These are phyloP conservation scores for Rhodotorula graminis DNA, from an alignment of 768 basidiomycete genomes.

Conservation along the genomic window DNA sequence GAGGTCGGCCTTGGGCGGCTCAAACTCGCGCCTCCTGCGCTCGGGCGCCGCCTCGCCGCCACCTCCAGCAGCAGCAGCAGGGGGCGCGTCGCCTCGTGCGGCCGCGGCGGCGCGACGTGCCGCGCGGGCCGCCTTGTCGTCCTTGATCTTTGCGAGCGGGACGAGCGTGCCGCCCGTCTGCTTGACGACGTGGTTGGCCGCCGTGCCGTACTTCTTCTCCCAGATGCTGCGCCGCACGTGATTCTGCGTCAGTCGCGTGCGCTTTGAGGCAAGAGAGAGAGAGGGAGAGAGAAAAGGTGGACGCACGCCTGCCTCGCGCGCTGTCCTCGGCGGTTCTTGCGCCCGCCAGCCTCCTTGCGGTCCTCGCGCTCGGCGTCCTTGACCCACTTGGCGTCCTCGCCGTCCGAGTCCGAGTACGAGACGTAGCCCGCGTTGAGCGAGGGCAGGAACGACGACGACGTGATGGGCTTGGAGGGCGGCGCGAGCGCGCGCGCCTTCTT, in stretches of 20 bases:
- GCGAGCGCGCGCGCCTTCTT: conserved; percentile 3
- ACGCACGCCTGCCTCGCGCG: conserved; percentile 89
- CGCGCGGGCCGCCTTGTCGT: conserved; percentile 23
- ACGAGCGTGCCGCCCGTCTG: conserved; percentile 25
- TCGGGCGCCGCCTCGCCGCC: not conserved
- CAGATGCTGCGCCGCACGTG: conserved; percentile 64
- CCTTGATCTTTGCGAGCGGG: conserved; percentile 43
- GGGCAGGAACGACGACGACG: conserved; percentile 71
- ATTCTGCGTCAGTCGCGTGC: too few relatives aligned
- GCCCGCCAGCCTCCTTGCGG: conserved; percentile 48
- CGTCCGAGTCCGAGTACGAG: conserved; percentile 65
- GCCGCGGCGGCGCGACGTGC: conserved; percentile 5
- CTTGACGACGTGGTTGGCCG: conserved; percentile 85
- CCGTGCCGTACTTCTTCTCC: conserved; percentile 91
- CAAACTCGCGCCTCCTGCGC: conserved; percentile 9
- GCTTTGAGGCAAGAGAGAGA: not conserved
- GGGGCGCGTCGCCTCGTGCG: not conserved
- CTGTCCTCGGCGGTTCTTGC: conserved; percentile 89
- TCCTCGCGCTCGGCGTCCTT: conserved; percentile 57
- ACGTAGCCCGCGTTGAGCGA: conserved; percentile 80
- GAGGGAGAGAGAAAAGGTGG: not conserved
- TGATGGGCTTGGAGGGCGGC: conserved; percentile 45
- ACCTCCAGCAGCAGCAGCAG: not conserved
- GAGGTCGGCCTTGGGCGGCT: conserved; percentile 6
- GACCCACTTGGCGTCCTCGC: conserved; percentile 68